Base-by-base conservation (phyloP, 2,329 filamentous ascomycete genomes). In the Penicillium aurantiogriseum region DNA sequence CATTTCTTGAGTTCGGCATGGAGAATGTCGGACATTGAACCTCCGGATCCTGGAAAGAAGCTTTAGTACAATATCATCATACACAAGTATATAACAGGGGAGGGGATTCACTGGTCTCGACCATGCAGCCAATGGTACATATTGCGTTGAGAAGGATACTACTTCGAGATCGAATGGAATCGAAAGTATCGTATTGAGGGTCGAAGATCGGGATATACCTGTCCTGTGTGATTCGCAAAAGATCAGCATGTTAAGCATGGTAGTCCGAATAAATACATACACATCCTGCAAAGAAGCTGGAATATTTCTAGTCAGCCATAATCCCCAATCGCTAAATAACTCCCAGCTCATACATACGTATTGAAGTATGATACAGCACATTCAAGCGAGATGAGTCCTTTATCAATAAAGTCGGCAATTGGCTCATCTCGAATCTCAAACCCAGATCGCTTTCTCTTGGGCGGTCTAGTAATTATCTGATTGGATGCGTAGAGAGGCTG, bases 141-240 rank as follows among this genome's bases (percentile, higher is more conserved):
- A 84, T 80, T 1, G 77, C 74, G 60, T 82, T 80, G 47, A 84
- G 78, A 0, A 85, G 70, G 17, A 84, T 76, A 3, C 76, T 74
- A 53, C 80, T 83, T 13, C 81, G 74, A 9, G 69, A 65, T 17
- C 77, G 71, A 2, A 84, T 74, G 0, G 77, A 79, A 0, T 74
- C 65, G 48, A 82, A 75, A 0, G 76, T 78, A 58, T 84, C 81
- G 36, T 73, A 67, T 15, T 62, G 60, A 17, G 76, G 72, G 51
- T 79, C 79, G 47, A 82, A 82, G 2, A 82, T 74, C 0, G 80
- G 80, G 4, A 82, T 79, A 46, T 80, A 77, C 58, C 77, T 77
- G 64, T 82, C 76, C 75, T 79, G 23, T 23, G 9, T 27, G 2
- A 17, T 47, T 29, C 2, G 3, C 9, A 5, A 6, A 39, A 31